These are phyloP conservation scores for Phlebopus sp. DNA, from an alignment of 1,284 basidiomycete genomes.

Conservation along the genomic window DNA sequence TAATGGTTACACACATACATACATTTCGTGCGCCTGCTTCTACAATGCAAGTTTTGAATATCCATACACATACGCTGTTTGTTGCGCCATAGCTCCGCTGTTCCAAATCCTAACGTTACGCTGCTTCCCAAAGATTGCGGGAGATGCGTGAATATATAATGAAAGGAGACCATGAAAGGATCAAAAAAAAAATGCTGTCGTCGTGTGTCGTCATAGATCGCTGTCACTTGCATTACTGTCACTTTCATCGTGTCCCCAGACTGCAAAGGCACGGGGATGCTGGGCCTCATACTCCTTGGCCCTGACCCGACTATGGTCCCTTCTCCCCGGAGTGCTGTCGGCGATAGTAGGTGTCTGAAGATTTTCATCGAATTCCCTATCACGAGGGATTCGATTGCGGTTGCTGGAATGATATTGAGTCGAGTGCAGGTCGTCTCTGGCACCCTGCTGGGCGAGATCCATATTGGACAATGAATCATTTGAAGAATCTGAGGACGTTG, in stretches of 20 bases:
- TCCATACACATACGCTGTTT: not conserved
- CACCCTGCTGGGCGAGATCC: constrained; percentile 40
- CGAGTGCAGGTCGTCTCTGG: constrained; percentile 52
- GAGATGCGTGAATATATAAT: constrained; percentile 4
- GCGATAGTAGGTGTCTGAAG: constrained; percentile 61
- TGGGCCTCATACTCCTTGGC: constrained; percentile 39
- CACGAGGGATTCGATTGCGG: constrained; percentile 53
- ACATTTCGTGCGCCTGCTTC: not conserved
- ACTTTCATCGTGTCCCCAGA: constrained; percentile 85
- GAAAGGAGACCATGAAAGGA: not conserved
- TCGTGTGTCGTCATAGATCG: constrained; percentile 35
- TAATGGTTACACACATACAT: constrained; percentile 7
- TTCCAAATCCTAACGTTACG: constrained; percentile 1
- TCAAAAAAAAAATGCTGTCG: not conserved
- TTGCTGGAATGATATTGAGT: constrained; percentile 43
- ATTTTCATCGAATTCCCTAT: constrained; percentile 51
- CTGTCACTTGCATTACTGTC: constrained; percentile 79
- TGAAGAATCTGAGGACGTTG: constrained; percentile 38
- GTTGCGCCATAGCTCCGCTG: not conserved
- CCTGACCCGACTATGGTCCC: constrained; percentile 38
- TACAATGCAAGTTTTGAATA: not conserved
- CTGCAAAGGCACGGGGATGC: constrained; percentile 67
- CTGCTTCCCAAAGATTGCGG: not conserved
- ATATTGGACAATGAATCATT: constrained; percentile 28
- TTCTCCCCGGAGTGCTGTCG: constrained; percentile 34